Conservation (phyloP, 805 yeast genomes). For the Yamadazyma kitorensis region DNA sequence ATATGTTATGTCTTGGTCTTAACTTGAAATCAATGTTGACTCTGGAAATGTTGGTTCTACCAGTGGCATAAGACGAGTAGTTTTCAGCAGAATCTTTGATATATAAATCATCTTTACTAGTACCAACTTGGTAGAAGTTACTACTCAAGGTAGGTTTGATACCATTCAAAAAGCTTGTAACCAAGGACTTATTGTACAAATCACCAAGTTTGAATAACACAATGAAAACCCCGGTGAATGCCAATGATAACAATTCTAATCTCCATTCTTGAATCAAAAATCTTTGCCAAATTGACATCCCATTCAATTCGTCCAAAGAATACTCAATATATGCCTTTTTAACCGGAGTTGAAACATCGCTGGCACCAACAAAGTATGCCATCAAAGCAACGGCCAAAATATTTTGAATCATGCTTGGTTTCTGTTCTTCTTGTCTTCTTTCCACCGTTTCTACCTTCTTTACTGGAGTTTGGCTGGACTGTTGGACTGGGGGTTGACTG, state of each 20-base stretch:
- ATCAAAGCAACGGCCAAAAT: too few species aligned
- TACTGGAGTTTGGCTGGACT: too few species aligned
- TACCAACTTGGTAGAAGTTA: conserved; percentile 81
- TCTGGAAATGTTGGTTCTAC: conserved; percentile 73
- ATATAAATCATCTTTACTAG: conserved; percentile 40
- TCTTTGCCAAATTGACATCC: conserved; percentile 59
- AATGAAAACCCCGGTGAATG: conserved; percentile 48
- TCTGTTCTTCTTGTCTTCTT: too few species aligned
- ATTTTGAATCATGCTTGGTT: too few species aligned
- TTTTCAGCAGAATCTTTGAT: conserved; percentile 63
- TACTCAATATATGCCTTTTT: conserved; percentile 21
- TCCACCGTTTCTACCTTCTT: too few species aligned
- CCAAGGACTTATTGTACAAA: conserved; percentile 53
- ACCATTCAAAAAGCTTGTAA: conserved; percentile 49
- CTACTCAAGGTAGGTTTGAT: conserved; percentile 52
- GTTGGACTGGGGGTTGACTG: too few species aligned
- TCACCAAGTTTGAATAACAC: conserved; percentile 58
- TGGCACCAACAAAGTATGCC: too few species aligned
- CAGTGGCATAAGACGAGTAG: conserved; percentile 78
- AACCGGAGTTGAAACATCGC: too few species aligned
- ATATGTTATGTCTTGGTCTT: conserved; percentile 76
- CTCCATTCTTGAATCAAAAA: conserved; percentile 68
- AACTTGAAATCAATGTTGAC: conserved; percentile 61
- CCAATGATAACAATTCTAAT: conserved; percentile 60
- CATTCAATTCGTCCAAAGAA: conserved; percentile 53